Evolutionary conservation across 1,284 basidiomycete species (phyloP).

Genomic region (Volvariella surrecta): DNA sequence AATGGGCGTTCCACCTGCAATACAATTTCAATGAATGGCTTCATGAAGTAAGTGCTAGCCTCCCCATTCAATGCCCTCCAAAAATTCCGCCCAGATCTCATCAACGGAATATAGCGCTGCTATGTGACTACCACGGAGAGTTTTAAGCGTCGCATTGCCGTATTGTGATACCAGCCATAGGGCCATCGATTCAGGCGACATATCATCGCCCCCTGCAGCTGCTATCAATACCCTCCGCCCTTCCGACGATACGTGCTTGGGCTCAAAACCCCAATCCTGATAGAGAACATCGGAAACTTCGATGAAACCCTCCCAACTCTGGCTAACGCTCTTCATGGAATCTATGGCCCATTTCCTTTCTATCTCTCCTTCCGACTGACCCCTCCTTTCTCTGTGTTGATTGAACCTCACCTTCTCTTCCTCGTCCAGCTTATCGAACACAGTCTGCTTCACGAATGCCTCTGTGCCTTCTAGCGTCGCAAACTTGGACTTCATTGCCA

Average conservation of each 20-base stretch:
- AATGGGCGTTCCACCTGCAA: no score
- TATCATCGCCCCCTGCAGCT: slow-evolving; percentile 27
- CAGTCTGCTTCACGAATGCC: slow-evolving; percentile 22
- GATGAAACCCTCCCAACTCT: slow-evolving; percentile 45
- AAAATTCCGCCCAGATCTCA: slow-evolving; percentile 35
- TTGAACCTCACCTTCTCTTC: slow-evolving; percentile 30
- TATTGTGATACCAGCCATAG: slow-evolving; percentile 35
- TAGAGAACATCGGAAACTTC: slow-evolving; percentile 34
- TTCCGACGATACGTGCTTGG: slow-evolving; percentile 10
- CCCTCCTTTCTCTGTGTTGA: slow-evolving; percentile 30
- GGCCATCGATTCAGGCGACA: slow-evolving; percentile 30
- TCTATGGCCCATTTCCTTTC: background rate
- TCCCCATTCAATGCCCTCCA: slow-evolving; percentile 10
- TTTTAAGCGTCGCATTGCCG: slow-evolving; percentile 26
- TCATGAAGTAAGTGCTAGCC: no score
- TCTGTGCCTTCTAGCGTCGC: slow-evolving; percentile 27
- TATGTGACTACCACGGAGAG: slow-evolving; percentile 38
- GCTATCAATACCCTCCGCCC: slow-evolving; percentile 34
- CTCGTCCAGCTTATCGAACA: slow-evolving; percentile 33
- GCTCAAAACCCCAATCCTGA: slow-evolving; percentile 40
- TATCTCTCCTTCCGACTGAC: slow-evolving; percentile 12
- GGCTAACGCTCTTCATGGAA: slow-evolving; percentile 31
- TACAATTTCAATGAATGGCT: no score
- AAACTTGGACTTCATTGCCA: slow-evolving; percentile 24
- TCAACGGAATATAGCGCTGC: slow-evolving; percentile 32